A percentile compares a stretch with the other conserved stretches of the same genome.
Conservation (phyloP, 139 green algal genomes). For the Monoraphidium neglectum region DNA sequence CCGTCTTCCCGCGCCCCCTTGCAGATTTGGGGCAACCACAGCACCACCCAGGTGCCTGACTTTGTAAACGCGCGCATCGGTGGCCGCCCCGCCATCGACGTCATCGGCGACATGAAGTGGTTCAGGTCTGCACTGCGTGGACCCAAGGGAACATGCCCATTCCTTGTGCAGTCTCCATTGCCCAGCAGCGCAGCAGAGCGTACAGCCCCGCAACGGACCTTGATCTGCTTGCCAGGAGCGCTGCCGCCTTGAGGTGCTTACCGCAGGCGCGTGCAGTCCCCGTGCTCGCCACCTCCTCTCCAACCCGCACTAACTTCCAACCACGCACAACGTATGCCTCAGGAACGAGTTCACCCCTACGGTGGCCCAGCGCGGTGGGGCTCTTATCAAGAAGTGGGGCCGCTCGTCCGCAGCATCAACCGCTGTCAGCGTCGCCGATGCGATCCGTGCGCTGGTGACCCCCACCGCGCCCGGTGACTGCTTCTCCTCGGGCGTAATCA, state of each 20-base stretch:
- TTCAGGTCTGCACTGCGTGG: slow-evolving; percentile 22
- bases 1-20: too few species aligned
- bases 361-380: slow-evolving; percentile 84
- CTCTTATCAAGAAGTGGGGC: slow-evolving; percentile 95
- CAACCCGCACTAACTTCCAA: too few species aligned
- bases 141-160: background rate
- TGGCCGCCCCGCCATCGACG: slow-evolving; percentile 69
- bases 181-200: too few species aligned
- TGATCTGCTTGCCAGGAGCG: background rate
- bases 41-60: slow-evolving; percentile 93
- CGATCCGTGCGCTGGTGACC: slow-evolving; percentile 76
- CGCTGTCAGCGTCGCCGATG: slow-evolving; percentile 89
- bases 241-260: background rate
- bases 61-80: slow-evolving; percentile 93
- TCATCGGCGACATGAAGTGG: slow-evolving; percentile 72
- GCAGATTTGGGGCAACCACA: slow-evolving; percentile 96
- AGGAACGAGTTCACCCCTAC: slow-evolving; percentile 90
- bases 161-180: background rate
- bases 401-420: slow-evolving; percentile 88
- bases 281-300: too few species aligned
- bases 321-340: slow-evolving; percentile 45
- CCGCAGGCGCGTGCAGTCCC: slow-evolving; percentile 22
- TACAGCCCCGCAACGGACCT: background rate
- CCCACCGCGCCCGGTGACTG: slow-evolving; percentile 88
- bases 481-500: slow-evolving; percentile 83